A percentile compares a stretch with the other conserved stretches of the same genome.
phyloP scores from a whole-genome alignment of 2,329 filamentous ascomycete genomes.

The Sporothrix brunneoviolacea region DNA sequence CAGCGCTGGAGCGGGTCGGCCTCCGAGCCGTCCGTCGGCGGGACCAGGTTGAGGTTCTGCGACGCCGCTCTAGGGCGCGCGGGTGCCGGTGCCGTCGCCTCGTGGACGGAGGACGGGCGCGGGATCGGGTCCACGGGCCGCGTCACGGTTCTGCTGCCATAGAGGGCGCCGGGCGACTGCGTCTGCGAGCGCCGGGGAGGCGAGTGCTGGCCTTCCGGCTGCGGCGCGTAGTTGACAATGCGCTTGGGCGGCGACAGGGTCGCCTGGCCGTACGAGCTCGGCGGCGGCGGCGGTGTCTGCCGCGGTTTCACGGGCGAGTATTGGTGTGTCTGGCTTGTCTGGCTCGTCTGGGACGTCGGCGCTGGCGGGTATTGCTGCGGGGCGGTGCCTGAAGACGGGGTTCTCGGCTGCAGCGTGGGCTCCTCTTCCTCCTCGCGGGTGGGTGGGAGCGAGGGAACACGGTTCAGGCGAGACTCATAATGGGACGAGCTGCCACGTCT shows the following conservation, averaged over 20 bases:
- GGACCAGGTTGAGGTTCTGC: slow-evolving; percentile 49
- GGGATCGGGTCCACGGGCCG: slow-evolving; percentile 38
- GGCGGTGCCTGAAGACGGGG: slow-evolving; percentile 11
- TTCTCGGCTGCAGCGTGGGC: slow-evolving; percentile 24
- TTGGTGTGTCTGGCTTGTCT: not conserved
- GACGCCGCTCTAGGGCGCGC: slow-evolving; percentile 45
- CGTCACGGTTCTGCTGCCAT: slow-evolving; percentile 28
- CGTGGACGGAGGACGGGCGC: slow-evolving; percentile 49
- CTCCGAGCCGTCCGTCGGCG: slow-evolving; percentile 59
- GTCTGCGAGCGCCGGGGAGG: slow-evolving; percentile 56
- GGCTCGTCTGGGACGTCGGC: slow-evolving; percentile 20
- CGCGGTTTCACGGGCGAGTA: slow-evolving; percentile 21
- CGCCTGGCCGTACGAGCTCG: slow-evolving; percentile 31
- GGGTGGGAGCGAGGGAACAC: slow-evolving; percentile 52
- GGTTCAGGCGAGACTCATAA: slow-evolving; percentile 48
- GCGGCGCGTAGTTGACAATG: slow-evolving; percentile 45
- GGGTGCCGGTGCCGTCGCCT: slow-evolving; percentile 29
- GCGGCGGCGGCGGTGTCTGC: slow-evolving; percentile 43
- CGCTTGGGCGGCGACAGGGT: slow-evolving; percentile 52
- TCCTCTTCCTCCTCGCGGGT: slow-evolving; percentile 59
- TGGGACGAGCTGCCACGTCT: slow-evolving; percentile 45
- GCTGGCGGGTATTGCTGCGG: slow-evolving; percentile 5
- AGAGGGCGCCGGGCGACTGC: slow-evolving; percentile 50
- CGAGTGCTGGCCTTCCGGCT: slow-evolving; percentile 35
- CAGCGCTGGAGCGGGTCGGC: slow-evolving; percentile 78